Percentiles rank a stretch among this genome's conserved stretches.
Conservation (phyloP, 2,329 filamentous ascomycete genomes). For the Fragosphaeria purpurea region DNA sequence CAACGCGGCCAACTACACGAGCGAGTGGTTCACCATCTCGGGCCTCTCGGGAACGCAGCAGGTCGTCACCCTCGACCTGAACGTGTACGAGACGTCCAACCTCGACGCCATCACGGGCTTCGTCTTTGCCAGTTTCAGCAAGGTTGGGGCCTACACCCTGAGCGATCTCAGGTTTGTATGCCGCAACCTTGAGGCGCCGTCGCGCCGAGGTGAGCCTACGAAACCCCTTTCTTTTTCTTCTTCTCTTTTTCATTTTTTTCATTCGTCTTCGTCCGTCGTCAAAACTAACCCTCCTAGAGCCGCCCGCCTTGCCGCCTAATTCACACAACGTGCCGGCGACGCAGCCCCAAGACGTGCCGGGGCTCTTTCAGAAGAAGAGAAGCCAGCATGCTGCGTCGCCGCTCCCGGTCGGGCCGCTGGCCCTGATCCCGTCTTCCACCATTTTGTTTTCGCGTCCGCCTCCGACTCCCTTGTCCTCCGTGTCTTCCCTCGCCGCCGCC, state of each 20-base stretch:
- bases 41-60: conserved; percentile 10
- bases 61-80: conserved; percentile 12
- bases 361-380: conserved; percentile 1
- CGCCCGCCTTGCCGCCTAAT: conserved; percentile 6
- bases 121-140: conserved; percentile 11
- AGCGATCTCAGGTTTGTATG: conserved; percentile 12
- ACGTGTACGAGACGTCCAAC: conserved; percentile 9
- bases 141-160: conserved; percentile 7
- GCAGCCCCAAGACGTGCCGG: conserved; percentile 5
- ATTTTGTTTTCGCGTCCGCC: background rate
- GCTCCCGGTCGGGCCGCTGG: background rate
- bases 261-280: conserved; percentile 1
- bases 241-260: background rate
- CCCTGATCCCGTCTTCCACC: background rate
- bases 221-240: background rate
- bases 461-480: background rate
- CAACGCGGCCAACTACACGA: conserved; percentile 9
- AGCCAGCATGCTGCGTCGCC: background rate
- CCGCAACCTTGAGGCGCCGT: conserved; percentile 4
- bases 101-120: conserved; percentile 10
- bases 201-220: conserved; percentile 2
- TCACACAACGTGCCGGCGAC: conserved; percentile 2
- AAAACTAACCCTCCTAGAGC: conserved; percentile 9
- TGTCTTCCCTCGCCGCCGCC: background rate
- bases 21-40: conserved; percentile 10